Base-by-base conservation (phyloP, 2,329 filamentous ascomycete genomes). In the Fusarium clavum region DNA sequence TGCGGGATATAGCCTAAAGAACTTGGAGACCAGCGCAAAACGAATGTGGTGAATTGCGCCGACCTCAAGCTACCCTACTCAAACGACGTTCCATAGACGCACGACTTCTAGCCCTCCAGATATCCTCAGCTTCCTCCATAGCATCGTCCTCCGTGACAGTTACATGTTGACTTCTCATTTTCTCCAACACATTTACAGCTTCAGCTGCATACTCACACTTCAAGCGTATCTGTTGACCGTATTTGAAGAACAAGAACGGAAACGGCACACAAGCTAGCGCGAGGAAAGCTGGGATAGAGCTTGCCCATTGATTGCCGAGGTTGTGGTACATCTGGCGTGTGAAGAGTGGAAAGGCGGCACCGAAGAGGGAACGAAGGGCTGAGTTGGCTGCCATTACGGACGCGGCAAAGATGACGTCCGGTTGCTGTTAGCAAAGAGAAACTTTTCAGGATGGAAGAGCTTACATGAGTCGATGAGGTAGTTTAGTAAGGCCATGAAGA, bases 391-490 rank as follows among this genome's bases (percentile, higher is more conserved):
- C 63, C 53, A 66, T 66, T 0, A 66, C 40, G 0, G 63, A 66
- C 0, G 63, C 63, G 3, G 63, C 61, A 12, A 66, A 66, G 2
- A 66, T 29, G 0, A 66, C 47, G 14, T 66, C 63, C 66, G 2
- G 1, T 1, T 0, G 5, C 13, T 3, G 38, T 59, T 8, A 65
- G 24, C 1, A 3, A 22, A 29, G 5, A 29, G 12, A 29, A 2
- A 13, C 9, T 9, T 29, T 29, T 27, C 3, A 4, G 27, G 5
- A 29, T 29, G 5, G 0, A 0, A 5, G 3, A 6, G 6, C 61
- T 55, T 25, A 61, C 63, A 66, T 5, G 66, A 69, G 16, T 69
- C 49, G 2, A 69, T 53, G 3, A 69, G 34, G 4, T 69, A 69
- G 8, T 69, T 69, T 2, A 66, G 2, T 0, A 69, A 9, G 4